These are phyloP conservation scores for Talaromyces sp. DNA, from an alignment of 2,329 filamentous ascomycete genomes.

Conservation along the genomic window DNA sequence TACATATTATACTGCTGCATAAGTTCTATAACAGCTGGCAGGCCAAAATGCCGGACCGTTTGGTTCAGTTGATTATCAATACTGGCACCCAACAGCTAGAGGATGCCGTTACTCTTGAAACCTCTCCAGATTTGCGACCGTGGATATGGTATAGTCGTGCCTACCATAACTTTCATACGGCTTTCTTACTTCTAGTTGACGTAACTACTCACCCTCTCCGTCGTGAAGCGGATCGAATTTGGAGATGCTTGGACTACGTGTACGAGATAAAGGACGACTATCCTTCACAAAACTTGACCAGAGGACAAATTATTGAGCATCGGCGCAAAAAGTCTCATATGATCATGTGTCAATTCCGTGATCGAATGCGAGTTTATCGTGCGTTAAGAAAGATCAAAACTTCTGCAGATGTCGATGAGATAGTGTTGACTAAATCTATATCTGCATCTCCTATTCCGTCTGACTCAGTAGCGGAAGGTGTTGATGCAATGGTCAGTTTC, in stretches of 20 bases:
- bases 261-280: constrained; percentile 56
- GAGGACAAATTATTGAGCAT: constrained; percentile 22
- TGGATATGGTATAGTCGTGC: constrained; percentile 72
- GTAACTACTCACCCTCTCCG: constrained; percentile 58
- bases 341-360: constrained; percentile 61
- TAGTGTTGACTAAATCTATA: not conserved
- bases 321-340: constrained; percentile 58
- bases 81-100: constrained; percentile 56
- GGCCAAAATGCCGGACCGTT: constrained; percentile 47
- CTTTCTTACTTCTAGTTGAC: constrained; percentile 66
- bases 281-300: constrained; percentile 35
- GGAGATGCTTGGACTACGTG: constrained; percentile 68
- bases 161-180: constrained; percentile 69
- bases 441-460: not conserved
- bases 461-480: not conserved
- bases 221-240: constrained; percentile 63
- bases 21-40: constrained; percentile 56
- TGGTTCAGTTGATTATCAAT: constrained; percentile 63
- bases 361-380: constrained; percentile 34
- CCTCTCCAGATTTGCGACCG: constrained; percentile 48
- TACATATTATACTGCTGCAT: constrained; percentile 66
- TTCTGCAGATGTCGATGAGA: constrained; percentile 24
- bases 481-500: not conserved
- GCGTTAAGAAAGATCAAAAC: constrained; percentile 28
- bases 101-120: constrained; percentile 54